These are phyloP conservation scores for Ophiostoma fasciatum DNA, from an alignment of 2,329 filamentous ascomycete species.

Conservation along the genomic window DNA sequence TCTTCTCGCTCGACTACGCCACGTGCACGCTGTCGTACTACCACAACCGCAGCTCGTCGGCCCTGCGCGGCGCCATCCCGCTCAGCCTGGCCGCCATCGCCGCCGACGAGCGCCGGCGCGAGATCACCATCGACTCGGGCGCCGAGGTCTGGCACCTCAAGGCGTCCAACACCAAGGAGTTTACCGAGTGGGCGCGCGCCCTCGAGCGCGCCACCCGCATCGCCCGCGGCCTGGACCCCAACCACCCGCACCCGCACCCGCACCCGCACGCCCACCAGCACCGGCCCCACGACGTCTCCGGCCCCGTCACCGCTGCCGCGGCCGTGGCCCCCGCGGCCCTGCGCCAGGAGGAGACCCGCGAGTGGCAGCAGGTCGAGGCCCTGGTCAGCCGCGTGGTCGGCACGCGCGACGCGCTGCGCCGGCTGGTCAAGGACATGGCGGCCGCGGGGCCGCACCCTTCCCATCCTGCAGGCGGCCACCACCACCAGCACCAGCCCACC, in stretches of 20 bases:
- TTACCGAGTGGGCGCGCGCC: constrained; percentile 72
- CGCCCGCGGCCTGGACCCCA: constrained; percentile 36
- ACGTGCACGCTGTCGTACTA: constrained; percentile 95
- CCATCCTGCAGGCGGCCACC: constrained; percentile 18
- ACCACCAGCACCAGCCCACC: constrained; percentile 17
- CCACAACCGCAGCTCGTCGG: constrained; percentile 83
- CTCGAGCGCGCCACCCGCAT: constrained; percentile 67
- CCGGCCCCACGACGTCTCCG: not conserved
- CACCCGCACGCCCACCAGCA: not conserved
- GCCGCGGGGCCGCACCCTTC: constrained; percentile 26
- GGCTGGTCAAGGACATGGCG: constrained; percentile 73
- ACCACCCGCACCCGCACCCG: not conserved
- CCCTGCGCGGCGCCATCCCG: constrained; percentile 81
- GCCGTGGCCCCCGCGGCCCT: constrained; percentile 18
- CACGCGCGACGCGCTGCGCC: constrained; percentile 74
- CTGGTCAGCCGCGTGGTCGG: constrained; percentile 77
- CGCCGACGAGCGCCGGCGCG: constrained; percentile 71
- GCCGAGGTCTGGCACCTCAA: constrained; percentile 94
- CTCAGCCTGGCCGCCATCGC: constrained; percentile 82
- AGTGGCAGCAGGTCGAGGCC: constrained; percentile 78
- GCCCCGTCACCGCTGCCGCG: constrained; percentile 2
- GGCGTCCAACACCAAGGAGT: constrained; percentile 70
- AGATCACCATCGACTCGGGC: constrained; percentile 93
- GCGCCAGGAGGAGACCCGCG: constrained; percentile 49
- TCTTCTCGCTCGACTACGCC: constrained; percentile 91